These are phyloP conservation scores for Camellia granthamiana DNA, from an alignment of 148 eudicot species.

Conservation along the genomic window DNA sequence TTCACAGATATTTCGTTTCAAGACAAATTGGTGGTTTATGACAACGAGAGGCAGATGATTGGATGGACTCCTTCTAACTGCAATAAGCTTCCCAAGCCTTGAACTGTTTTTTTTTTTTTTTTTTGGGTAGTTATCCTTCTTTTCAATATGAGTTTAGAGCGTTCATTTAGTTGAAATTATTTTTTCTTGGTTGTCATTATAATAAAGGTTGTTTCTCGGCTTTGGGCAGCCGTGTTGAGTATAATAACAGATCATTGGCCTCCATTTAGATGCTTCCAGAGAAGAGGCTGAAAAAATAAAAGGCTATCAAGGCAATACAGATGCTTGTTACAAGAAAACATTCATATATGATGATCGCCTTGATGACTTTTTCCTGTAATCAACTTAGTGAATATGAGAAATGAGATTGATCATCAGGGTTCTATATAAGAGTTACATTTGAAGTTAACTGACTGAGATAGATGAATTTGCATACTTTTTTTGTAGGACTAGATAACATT, in stretches of 20 bases:
- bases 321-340: background rate
- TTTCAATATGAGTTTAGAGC: background rate
- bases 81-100: constrained; percentile 1
- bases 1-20: constrained; percentile 16
- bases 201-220: background rate
- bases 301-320: background rate
- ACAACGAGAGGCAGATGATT: constrained; percentile 17
- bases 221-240: background rate
- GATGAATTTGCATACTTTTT: too few species aligned
- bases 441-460: too few species aligned
- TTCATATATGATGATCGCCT: background rate
- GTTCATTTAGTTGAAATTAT: background rate
- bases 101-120: background rate
- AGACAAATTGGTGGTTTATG: constrained; percentile 27
- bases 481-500: too few species aligned
- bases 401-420: background rate
- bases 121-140: background rate
- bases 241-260: background rate
- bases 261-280: background rate
- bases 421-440: background rate
- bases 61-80: constrained; percentile 22
- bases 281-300: constrained; percentile 2
- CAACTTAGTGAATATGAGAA: background rate
- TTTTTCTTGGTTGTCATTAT: background rate
- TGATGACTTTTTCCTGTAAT: background rate